Conservation (phyloP, 306 rosid genomes). For the Nissolia schottii region DNA sequence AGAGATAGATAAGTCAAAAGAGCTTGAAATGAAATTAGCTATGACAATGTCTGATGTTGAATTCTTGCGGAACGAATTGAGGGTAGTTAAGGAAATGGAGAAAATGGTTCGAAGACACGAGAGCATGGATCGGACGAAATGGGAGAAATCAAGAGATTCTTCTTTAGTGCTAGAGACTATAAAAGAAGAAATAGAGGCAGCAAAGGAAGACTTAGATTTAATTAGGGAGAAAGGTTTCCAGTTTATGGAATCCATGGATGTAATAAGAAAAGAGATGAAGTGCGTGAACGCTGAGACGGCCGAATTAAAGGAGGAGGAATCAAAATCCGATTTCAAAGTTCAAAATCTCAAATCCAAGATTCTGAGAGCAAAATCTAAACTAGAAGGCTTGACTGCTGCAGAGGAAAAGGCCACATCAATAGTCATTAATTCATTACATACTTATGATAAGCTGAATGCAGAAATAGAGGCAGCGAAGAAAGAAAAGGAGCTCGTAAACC, state of each 20-base stretch:
- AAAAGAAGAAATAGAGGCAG: conserved; percentile 53
- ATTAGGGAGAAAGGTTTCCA: conserved; percentile 69
- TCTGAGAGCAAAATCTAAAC: conserved; percentile 66
- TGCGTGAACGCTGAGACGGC: conserved; percentile 44
- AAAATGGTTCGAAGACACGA: conserved; percentile 36
- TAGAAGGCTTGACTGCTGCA: conserved; percentile 63
- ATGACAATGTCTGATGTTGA: conserved; percentile 61
- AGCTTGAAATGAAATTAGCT: conserved; percentile 58
- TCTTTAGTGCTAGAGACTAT: conserved; percentile 31
- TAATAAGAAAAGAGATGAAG: conserved; percentile 62
- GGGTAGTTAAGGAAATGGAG: conserved; percentile 44
- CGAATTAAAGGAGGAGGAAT: conserved; percentile 47
- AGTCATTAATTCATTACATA: conserved; percentile 38
- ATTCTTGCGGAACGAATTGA: conserved; percentile 55
- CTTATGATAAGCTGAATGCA: conserved; percentile 53
- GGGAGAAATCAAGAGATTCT: conserved; percentile 36
- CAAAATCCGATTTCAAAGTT: conserved; percentile 37
- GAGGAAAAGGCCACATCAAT: conserved; percentile 63
- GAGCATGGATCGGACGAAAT: conserved; percentile 25
- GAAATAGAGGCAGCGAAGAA: conserved; percentile 54
- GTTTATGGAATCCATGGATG: conserved; percentile 82
- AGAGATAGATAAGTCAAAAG: conserved; percentile 55
- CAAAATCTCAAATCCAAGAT: conserved; percentile 64
- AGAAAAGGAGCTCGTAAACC: conserved; percentile 40
- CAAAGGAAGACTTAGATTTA: conserved; percentile 57